Base-by-base conservation (phyloP, 169 alveolate species). In the Plasmodium gallinaceum region DNA sequence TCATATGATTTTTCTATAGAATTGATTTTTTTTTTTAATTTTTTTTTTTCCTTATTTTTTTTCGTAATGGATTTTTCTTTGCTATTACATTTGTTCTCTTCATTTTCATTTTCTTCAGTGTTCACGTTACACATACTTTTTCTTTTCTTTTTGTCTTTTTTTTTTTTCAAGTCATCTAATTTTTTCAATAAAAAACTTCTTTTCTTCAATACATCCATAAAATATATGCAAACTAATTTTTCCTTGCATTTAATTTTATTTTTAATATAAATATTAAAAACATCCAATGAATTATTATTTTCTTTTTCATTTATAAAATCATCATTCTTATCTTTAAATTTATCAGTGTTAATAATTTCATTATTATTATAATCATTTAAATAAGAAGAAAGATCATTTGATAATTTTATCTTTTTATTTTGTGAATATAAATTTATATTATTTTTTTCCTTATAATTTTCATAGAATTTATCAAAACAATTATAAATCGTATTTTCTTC, bases 401-500 rank as follows among this genome's bases (percentile, higher is more conserved):
- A 74, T n/a, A 58, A 10, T 42, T 74, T 74, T 9, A 73, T 58
- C 7, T 18, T 57, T 54, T 39, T 74, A 43, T 39, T 39, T 6
- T 32, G 39, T 32, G 39, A 32, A 32, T 32, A 32, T 32, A 4
- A 32, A 32, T 32, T 4, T 32, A 32, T 1, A 32, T 32, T 32
- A 32, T 32, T 32, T 8, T 37, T 39, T 9, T 43, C 22, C 39
- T 20, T 16, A 22, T 60, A 60, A 10, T 18, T 18, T 26, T 48
- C 52, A 46, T 76, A 66, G 54, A 76, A 76, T 43, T 54, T 42
- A 32, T 80, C 91, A 61, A 68, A 80, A 45, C 91, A 80, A 10
- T 80, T 80, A 46, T 80, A 69, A n/a, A 80, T 80, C 5, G 18
- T 42, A 0, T 46, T 22, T 12, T 18, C 74, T n/a, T 42, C 83